Conservation (phyloP, 352 stramenopile genomes). For the Paralagenidium karlingii region DNA sequence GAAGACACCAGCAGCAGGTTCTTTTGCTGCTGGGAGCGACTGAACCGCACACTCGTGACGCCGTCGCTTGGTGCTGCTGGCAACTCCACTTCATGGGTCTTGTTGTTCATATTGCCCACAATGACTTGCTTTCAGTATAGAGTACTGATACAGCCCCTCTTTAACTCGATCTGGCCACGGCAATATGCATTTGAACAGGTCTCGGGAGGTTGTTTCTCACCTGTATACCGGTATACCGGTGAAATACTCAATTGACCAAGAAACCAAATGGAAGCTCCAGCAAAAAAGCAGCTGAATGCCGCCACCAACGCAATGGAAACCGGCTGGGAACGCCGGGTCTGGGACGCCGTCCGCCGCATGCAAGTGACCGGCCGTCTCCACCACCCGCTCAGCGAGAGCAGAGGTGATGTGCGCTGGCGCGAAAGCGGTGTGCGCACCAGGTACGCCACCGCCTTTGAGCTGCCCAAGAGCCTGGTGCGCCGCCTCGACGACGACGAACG, state of each 20-base stretch:
- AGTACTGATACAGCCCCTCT: no score
- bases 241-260: no score
- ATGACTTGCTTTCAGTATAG: neutral
- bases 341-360: constrained; percentile 42
- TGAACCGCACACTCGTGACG: constrained; percentile 75
- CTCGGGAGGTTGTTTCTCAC: no score
- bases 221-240: no score
- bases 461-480: constrained; percentile 28
- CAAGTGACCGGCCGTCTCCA: constrained; percentile 26
- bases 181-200: no score
- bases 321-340: constrained; percentile 31
- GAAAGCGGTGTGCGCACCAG: constrained; percentile 14
- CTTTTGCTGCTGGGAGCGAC: constrained; percentile 14
- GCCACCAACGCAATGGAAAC: no score
- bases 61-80: constrained; percentile 68
- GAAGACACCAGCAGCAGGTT: constrained; percentile 57
- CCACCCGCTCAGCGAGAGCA: constrained; percentile 1
- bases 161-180: no score
- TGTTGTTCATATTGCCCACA: constrained; percentile 5
- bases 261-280: no score
- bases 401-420: constrained; percentile 17
- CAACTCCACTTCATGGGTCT: constrained; percentile 31
- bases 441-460: constrained; percentile 42
- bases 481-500: constrained; percentile 27
- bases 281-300: no score